phyloP scores from a whole-genome alignment of 2,329 filamentous ascomycete species.

The Dothiorella sarmentorum region DNA sequence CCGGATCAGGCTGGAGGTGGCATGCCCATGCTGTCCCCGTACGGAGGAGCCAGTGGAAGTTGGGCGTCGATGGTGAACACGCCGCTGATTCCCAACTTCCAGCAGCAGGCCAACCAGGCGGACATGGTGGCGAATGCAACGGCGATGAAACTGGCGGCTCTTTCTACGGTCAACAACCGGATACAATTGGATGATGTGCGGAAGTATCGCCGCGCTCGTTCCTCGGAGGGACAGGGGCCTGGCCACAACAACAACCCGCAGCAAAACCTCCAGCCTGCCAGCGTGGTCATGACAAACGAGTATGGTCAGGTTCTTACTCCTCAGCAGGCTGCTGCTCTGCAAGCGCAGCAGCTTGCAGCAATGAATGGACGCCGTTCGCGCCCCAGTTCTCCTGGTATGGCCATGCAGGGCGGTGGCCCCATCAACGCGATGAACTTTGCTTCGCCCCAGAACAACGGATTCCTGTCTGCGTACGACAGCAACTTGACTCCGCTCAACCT shows the following conservation, averaged over 20 bases:
- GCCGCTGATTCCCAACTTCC: conserved; percentile 88
- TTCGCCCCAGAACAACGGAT: conserved; percentile 91
- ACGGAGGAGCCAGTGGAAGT: conserved; percentile 77
- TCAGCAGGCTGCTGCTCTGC: conserved; percentile 50
- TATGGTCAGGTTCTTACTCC: conserved; percentile 78
- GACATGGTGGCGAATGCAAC: conserved; percentile 99
- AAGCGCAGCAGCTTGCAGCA: conserved; percentile 76
- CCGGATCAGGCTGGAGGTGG: conserved; percentile 66
- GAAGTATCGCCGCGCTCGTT: conserved; percentile 89
- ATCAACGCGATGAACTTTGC: conserved; percentile 57
- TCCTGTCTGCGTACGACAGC: conserved; percentile 82
- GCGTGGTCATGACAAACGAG: conserved; percentile 92
- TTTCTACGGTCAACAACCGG: conserved; percentile 97
- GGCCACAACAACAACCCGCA: conserved; percentile 54
- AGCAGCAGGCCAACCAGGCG: conserved; percentile 63
- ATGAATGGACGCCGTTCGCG: conserved; percentile 80
- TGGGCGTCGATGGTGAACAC: conserved; percentile 99
- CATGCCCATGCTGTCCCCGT: conserved; percentile 82
- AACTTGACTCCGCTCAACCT: conserved; percentile 67
- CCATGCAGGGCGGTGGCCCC: conserved; percentile 63
- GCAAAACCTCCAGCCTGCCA: conserved; percentile 46
- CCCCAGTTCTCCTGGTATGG: conserved; percentile 82
- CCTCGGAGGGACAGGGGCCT: conserved; percentile 70
- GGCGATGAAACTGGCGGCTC: conserved; percentile 94
- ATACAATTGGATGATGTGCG: conserved; percentile 95